These are phyloP conservation scores for Colletotrichum tanaceti DNA, from an alignment of 2,329 filamentous ascomycete genomes.

Conservation along the genomic window DNA sequence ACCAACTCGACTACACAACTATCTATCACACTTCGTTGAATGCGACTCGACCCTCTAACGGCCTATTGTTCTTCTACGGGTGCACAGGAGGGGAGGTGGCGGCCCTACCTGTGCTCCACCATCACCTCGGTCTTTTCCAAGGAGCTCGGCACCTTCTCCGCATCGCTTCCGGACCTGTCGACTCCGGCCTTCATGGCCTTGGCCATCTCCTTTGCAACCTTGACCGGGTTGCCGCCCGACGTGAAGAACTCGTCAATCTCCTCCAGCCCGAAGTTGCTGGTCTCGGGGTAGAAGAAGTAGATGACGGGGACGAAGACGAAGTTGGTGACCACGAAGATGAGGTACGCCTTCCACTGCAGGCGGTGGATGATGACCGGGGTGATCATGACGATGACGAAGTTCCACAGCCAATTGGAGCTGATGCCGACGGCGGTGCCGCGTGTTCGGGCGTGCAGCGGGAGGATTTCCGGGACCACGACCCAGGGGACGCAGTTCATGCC, in stretches of 20 bases:
- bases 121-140: background rate
- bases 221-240: conserved; percentile 39
- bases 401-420: conserved; percentile 52
- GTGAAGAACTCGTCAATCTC: conserved; percentile 63
- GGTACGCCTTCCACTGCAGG: conserved; percentile 62
- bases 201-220: conserved; percentile 32
- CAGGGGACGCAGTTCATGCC: conserved; percentile 51
- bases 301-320: conserved; percentile 56
- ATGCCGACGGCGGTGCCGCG: conserved; percentile 50
- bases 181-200: conserved; percentile 23
- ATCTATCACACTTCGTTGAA: no score
- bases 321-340: conserved; percentile 64
- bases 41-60: no score
- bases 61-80: no score
- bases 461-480: conserved; percentile 53
- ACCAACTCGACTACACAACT: no score
- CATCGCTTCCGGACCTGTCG: background rate
- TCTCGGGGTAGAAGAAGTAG: conserved; percentile 65
- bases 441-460: conserved; percentile 49
- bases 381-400: conserved; percentile 60
- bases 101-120: background rate
- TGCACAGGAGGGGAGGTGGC: no score
- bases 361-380: conserved; percentile 61
- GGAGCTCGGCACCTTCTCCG: background rate
- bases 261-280: conserved; percentile 60